Conservation (phyloP, 768 basidiomycete species). For the Astraeus odoratus region DNA sequence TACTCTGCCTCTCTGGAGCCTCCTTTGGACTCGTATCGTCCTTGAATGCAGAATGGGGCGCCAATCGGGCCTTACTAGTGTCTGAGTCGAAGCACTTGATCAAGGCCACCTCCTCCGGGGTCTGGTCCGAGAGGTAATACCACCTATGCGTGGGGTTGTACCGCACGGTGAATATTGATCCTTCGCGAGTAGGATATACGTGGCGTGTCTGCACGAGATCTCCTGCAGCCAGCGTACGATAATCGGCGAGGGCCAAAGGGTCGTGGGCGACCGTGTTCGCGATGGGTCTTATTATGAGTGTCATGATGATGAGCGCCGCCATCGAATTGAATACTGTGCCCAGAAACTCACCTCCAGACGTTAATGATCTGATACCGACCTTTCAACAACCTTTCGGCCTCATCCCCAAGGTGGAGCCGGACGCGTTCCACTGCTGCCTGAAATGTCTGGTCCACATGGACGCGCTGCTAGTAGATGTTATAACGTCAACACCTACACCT, state of each 20-base stretch:
- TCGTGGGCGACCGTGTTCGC: slow-evolving; percentile 31
- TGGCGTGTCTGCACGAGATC: slow-evolving; percentile 34
- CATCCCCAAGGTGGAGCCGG: slow-evolving; percentile 30
- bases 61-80: slow-evolving; percentile 32
- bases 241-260: slow-evolving; percentile 38
- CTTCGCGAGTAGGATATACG: slow-evolving; percentile 30
- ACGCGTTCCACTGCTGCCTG: slow-evolving; percentile 32
- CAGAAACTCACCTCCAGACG: slow-evolving; percentile 32
- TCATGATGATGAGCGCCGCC: neutral
- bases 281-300: slow-evolving; percentile 25
- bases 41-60: slow-evolving; percentile 37
- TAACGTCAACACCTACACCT: neutral
- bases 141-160: slow-evolving; percentile 32
- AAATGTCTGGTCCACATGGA: slow-evolving; percentile 42
- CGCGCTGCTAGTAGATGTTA: slow-evolving; percentile 28
- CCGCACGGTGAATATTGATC: slow-evolving; percentile 29
- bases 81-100: slow-evolving; percentile 43
- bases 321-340: neutral
- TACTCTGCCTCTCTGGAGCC: slow-evolving; percentile 35
- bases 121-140: slow-evolving; percentile 34
- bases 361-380: slow-evolving; percentile 39
- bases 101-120: slow-evolving; percentile 35
- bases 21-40: slow-evolving; percentile 29
- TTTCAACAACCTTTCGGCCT: slow-evolving; percentile 36
- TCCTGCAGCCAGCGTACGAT: slow-evolving; percentile 25